Evolutionary conservation across 2,329 filamentous ascomycete genomes (phyloP).

Genomic region (Cladophialophora psammophila): DNA sequence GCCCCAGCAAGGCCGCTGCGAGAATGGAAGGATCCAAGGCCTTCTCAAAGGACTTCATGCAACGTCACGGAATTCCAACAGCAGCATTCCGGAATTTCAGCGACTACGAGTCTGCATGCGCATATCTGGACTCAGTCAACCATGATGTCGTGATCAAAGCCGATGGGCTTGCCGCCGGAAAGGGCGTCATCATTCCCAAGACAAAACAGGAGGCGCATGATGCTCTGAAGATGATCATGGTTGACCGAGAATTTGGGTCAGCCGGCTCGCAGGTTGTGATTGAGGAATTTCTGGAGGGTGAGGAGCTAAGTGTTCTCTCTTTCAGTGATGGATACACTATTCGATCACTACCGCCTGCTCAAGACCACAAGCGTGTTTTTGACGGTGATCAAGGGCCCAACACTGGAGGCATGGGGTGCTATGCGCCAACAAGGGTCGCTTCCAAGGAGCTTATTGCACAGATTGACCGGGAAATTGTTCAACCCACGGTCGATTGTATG

Average conservation of each 20-base stretch:
- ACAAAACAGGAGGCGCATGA: constrained; percentile 81
- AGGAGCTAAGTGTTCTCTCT: constrained; percentile 89
- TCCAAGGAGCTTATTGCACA: constrained; percentile 76
- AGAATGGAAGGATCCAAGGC: constrained; percentile 96
- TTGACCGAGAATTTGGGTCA: constrained; percentile 81
- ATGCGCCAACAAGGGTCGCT: constrained; percentile 85
- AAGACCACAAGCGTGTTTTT: constrained; percentile 95
- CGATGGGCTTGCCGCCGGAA: constrained; percentile 87
- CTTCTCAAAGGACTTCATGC: constrained; percentile 98
- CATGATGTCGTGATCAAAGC: constrained; percentile 93
- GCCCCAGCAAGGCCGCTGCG: constrained; percentile 82
- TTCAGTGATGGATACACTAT: constrained; percentile 91
- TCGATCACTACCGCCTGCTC: constrained; percentile 83
- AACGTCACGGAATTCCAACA: constrained; percentile 85
- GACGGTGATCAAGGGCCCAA: constrained; percentile 92
- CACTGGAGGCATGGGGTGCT: constrained; percentile 97
- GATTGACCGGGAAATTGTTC: constrained; percentile 82
- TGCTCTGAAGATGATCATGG: constrained; percentile 88
- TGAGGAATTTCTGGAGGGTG: constrained; percentile 89
- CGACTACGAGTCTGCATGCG: constrained; percentile 73
- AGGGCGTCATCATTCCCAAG: constrained; percentile 89
- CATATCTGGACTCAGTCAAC: constrained; percentile 74
- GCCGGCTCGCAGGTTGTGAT: constrained; percentile 93
- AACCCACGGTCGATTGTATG: constrained; percentile 90
- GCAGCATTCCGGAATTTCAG: constrained; percentile 90